A percentile compares a stretch with the other conserved stretches of the same genome.
phyloP scores from a whole-genome alignment of 2,329 filamentous ascomycete species.

The Calonectria pseudoreteaudii region DNA sequence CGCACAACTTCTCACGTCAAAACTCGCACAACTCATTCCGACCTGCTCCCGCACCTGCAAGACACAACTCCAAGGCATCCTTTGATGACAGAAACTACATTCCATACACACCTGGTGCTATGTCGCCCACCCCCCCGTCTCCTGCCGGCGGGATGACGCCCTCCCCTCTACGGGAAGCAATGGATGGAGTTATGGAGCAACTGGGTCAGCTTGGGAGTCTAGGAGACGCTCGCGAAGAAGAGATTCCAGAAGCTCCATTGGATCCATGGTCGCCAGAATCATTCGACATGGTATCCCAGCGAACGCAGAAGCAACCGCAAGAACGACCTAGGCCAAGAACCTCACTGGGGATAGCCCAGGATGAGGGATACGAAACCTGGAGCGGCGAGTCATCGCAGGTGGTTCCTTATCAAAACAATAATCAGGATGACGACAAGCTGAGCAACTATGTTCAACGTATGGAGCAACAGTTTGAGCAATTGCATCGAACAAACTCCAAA shows the following conservation, averaged over 20 bases:
- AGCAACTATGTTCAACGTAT: slow-evolving; percentile 92
- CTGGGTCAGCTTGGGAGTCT: slow-evolving; percentile 78
- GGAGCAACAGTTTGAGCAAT: slow-evolving; percentile 82
- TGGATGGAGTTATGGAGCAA: slow-evolving; percentile 98
- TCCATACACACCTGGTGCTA: slow-evolving; percentile 64
- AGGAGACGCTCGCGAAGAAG: slow-evolving; percentile 66
- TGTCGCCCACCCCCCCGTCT: slow-evolving; percentile 76
- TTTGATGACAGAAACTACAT: slow-evolving; percentile 50
- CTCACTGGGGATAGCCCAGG: slow-evolving; percentile 76
- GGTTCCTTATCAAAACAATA: slow-evolving; percentile 54
- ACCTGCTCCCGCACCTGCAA: slow-evolving; percentile 31
- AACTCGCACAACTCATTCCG: slow-evolving; percentile 54
- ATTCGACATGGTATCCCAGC: slow-evolving; percentile 69
- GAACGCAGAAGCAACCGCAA: slow-evolving; percentile 40
- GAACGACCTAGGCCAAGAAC: slow-evolving; percentile 69
- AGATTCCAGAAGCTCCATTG: slow-evolving; percentile 67
- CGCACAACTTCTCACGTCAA: slow-evolving; percentile 51
- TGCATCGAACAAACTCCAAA: slow-evolving; percentile 72
- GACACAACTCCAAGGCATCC: slow-evolving; percentile 37
- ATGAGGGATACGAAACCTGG: slow-evolving; percentile 72
- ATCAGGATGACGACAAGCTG: slow-evolving; percentile 69
- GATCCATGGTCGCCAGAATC: slow-evolving; percentile 93
- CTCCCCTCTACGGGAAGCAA: slow-evolving; percentile 91
- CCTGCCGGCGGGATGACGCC: slow-evolving; percentile 80
- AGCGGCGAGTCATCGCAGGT: slow-evolving; percentile 66